These are phyloP conservation scores for Cercophora scortea DNA, from an alignment of 495 filamentous ascomycete species.

Conservation along the genomic window DNA sequence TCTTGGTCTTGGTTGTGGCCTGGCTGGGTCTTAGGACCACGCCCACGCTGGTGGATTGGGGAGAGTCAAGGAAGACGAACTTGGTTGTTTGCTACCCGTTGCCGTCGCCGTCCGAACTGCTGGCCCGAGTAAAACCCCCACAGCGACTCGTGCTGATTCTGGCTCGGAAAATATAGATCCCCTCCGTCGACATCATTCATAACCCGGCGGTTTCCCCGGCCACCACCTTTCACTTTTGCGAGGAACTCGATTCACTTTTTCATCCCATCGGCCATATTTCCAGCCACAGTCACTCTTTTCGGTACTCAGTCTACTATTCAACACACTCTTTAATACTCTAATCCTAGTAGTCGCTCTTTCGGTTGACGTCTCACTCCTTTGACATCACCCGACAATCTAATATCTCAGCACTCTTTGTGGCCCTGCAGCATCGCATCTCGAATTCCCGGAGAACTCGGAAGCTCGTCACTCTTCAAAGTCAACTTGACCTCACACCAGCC, in stretches of 20 bases:
- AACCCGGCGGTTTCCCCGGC: conserved; percentile 33
- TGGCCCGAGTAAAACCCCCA: background rate
- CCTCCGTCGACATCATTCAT: conserved; percentile 21
- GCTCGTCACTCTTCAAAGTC: conserved; percentile 31
- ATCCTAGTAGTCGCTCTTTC: conserved; percentile 32
- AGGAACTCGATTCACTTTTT: conserved; percentile 24
- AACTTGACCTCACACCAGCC: conserved; percentile 5
- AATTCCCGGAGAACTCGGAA: conserved; percentile 46
- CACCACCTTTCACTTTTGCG: conserved; percentile 22
- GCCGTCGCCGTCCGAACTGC: background rate
- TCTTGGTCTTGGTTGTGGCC: background rate
- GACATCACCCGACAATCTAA: conserved; percentile 29
- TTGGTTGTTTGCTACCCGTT: background rate
- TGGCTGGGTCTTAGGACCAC: background rate
- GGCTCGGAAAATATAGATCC: conserved; percentile 11
- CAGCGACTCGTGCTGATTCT: conserved; percentile 14
- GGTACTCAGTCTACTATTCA: conserved; percentile 31
- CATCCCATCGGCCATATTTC: conserved; percentile 25
- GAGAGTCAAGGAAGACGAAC: background rate
- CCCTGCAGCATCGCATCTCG: conserved; percentile 1
- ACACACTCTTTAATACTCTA: conserved; percentile 48
- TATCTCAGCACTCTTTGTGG: conserved; percentile 4
- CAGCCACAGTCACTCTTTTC: conserved; percentile 44
- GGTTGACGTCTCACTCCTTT: conserved; percentile 38
- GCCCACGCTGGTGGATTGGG: background rate